Percentiles rank a stretch among this genome's conserved stretches.
Evolutionary conservation across 441 rosid species (phyloP).

Genomic region (Iberis amara): DNA sequence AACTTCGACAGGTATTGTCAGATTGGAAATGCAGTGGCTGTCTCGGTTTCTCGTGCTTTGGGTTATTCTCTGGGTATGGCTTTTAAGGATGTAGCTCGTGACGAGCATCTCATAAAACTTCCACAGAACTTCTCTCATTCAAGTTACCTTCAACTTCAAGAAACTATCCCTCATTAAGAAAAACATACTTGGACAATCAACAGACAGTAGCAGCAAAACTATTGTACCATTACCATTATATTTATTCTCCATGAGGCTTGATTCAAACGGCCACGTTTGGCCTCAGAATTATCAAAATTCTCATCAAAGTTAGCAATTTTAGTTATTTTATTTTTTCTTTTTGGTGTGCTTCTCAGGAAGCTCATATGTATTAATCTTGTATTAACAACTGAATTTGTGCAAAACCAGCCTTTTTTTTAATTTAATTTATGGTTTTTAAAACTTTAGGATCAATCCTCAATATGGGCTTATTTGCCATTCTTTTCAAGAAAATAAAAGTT

Average conservation of each 20-base stretch:
- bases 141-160: constrained; percentile 39
- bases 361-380: too few relatives aligned
- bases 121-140: constrained; percentile 74
- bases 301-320: background rate
- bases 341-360: too few relatives aligned
- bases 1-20: constrained; percentile 58
- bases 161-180: constrained; percentile 27
- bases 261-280: constrained; percentile 4
- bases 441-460: too few relatives aligned
- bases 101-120: constrained; percentile 54
- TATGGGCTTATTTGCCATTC: too few relatives aligned
- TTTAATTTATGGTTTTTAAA: too few relatives aligned
- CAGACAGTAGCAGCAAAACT: background rate
- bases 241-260: constrained; percentile 4
- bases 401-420: too few relatives aligned
- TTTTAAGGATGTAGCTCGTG: constrained; percentile 34
- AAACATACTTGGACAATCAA: background rate
- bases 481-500: too few relatives aligned
- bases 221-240: background rate
- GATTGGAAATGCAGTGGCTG: constrained; percentile 84
- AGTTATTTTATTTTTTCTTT: too few relatives aligned
- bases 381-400: too few relatives aligned
- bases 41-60: constrained; percentile 74
- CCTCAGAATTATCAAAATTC: background rate
- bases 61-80: constrained; percentile 79